Evolutionary conservation across 345 rosid genomes (phyloP).

Genomic region (Kandelia obovata): DNA sequence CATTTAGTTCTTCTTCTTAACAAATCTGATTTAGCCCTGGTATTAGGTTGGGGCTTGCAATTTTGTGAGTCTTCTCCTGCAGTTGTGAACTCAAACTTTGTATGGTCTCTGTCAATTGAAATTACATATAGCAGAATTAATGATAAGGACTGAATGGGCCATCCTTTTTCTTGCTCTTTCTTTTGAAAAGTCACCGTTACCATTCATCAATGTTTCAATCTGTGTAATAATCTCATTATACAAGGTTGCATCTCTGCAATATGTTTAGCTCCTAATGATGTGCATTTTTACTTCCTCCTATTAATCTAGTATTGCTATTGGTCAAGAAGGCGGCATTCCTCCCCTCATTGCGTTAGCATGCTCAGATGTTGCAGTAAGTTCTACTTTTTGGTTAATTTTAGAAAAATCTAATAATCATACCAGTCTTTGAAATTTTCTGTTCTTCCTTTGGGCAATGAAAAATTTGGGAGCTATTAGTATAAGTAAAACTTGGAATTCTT

Average conservation of each 20-base stretch:
- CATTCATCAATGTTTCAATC: neutral
- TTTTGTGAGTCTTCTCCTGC: neutral
- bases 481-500: too few species aligned
- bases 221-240: neutral
- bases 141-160: too few species aligned
- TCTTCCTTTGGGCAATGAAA: neutral
- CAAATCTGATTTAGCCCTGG: neutral
- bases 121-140: too few species aligned
- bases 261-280: slow-evolving; percentile 5
- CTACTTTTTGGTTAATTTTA: neutral
- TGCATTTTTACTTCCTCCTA: neutral
- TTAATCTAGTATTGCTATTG: slow-evolving; percentile 37
- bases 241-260: slow-evolving; percentile 7
- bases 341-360: slow-evolving; percentile 39
- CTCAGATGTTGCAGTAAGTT: slow-evolving; percentile 31
- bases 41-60: neutral
- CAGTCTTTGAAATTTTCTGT: neutral
- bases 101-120: neutral
- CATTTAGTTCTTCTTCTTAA: neutral
- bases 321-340: slow-evolving; percentile 40
- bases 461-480: neutral
- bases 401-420: slow-evolving; percentile 1
- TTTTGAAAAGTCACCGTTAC: neutral
- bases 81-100: neutral
- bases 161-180: neutral